Conservation (phyloP, 2,329 filamentous ascomycete species). For the Trichophyton rubrum region DNA sequence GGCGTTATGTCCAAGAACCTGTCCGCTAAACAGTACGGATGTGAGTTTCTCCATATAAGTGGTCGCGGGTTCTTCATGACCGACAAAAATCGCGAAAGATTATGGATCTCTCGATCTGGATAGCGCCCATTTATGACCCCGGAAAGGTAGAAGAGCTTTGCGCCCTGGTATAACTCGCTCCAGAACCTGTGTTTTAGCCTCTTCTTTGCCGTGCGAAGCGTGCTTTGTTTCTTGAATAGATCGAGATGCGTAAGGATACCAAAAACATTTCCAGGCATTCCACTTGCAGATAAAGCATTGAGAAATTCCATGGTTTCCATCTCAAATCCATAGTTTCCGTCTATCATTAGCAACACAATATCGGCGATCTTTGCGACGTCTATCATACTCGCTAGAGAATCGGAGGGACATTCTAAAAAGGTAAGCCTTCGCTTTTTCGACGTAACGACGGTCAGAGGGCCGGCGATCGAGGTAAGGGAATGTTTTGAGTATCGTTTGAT, state of each 20-base stretch:
- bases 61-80: constrained; percentile 99
- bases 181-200: constrained; percentile 88
- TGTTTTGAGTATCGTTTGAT: constrained; percentile 94
- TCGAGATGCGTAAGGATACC: constrained; percentile 94
- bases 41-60: constrained; percentile 90
- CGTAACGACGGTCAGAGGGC: constrained; percentile 89
- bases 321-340: constrained; percentile 96
- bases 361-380: constrained; percentile 95
- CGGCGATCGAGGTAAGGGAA: constrained; percentile 74
- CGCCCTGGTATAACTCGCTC: constrained; percentile 93
- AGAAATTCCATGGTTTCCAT: constrained; percentile 99
- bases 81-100: constrained; percentile 83
- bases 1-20: constrained; percentile 92
- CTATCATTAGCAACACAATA: constrained; percentile 94
- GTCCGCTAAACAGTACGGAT: constrained; percentile 87
- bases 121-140: constrained; percentile 95
- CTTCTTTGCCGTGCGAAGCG: constrained; percentile 89
- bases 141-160: constrained; percentile 91
- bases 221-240: constrained; percentile 85
- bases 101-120: constrained; percentile 91
- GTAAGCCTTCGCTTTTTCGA: constrained; percentile 91
- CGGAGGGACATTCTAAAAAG: constrained; percentile 88
- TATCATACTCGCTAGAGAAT: constrained; percentile 91
- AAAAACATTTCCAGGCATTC: constrained; percentile 98
- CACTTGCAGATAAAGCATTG: constrained; percentile 81